Evolutionary conservation across 2,329 filamentous ascomycete species (phyloP).

Genomic region (Cercospora berteroae): DNA sequence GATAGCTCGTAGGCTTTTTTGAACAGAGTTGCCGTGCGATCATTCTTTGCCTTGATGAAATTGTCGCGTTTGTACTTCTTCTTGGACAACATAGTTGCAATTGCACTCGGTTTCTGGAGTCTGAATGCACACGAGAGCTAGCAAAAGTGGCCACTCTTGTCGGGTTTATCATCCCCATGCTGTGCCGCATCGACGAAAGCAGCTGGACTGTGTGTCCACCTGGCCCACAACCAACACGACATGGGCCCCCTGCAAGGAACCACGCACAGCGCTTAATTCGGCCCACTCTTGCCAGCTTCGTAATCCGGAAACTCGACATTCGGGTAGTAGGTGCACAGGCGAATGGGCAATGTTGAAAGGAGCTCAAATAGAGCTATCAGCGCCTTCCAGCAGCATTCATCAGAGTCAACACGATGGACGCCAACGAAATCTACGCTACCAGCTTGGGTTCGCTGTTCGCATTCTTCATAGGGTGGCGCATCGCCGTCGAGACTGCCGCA

Average conservation of each 20-base stretch:
- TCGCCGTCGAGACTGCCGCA: background rate
- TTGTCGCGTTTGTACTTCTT: background rate
- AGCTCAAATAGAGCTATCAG: background rate
- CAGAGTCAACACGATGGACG: background rate
- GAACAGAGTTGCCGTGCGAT: background rate
- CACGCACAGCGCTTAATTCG: background rate
- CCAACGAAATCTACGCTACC: background rate
- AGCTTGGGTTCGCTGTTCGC: background rate
- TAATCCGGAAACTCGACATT: background rate
- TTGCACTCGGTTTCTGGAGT: background rate
- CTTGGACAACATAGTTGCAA: background rate
- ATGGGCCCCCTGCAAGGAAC: background rate
- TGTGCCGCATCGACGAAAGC: background rate
- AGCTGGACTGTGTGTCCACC: background rate
- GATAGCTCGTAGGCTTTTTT: background rate
- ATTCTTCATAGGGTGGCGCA: constrained; percentile 7
- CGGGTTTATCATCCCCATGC: background rate
- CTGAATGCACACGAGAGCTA: background rate
- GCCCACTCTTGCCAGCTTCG: background rate
- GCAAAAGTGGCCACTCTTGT: background rate
- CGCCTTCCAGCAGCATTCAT: background rate
- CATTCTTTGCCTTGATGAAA: constrained; percentile 1
- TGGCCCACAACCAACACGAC: background rate
- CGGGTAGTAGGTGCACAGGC: background rate
- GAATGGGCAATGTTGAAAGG: background rate